These are phyloP conservation scores for Jatropha curcas DNA, from an alignment of 345 rosid genomes.

Conservation along the genomic window DNA sequence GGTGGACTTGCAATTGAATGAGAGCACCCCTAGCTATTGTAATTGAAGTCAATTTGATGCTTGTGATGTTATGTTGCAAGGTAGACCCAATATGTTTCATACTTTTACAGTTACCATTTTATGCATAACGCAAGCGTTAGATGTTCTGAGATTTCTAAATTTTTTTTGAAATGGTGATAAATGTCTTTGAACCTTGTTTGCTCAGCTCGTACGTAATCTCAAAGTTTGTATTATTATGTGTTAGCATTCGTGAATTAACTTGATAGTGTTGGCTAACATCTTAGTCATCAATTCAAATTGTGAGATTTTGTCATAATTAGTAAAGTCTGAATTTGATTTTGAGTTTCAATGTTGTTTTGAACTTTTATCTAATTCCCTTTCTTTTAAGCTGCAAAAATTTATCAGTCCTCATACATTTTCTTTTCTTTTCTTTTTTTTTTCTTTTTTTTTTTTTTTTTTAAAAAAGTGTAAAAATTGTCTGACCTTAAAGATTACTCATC, in stretches of 20 bases:
- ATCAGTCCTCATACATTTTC: not conserved
- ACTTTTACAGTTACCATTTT: not conserved
- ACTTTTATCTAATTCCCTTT: not conserved
- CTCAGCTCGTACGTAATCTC: not conserved
- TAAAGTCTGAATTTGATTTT: not conserved
- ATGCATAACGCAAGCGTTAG: not conserved
- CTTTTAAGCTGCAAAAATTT: not conserved
- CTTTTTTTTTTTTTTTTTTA: no score
- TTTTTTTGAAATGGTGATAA: not conserved
- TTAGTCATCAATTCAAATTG: not conserved
- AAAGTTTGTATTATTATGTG: not conserved
- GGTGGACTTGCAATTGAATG: not conserved
- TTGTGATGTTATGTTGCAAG: not conserved
- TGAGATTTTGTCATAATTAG: not conserved
- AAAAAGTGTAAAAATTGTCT: not conserved
- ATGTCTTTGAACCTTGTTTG: not conserved
- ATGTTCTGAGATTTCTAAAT: not conserved
- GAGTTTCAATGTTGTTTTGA: not conserved
- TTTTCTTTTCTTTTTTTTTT: no score
- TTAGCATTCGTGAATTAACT: not conserved
- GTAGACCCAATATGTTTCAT: not conserved
- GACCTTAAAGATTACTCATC: conserved; percentile 10
- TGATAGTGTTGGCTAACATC: not conserved
- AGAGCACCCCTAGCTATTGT: not conserved
- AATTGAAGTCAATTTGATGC: not conserved